Conservation (phyloP, 2,329 filamentous ascomycete genomes). For the Fusarium siculi region DNA sequence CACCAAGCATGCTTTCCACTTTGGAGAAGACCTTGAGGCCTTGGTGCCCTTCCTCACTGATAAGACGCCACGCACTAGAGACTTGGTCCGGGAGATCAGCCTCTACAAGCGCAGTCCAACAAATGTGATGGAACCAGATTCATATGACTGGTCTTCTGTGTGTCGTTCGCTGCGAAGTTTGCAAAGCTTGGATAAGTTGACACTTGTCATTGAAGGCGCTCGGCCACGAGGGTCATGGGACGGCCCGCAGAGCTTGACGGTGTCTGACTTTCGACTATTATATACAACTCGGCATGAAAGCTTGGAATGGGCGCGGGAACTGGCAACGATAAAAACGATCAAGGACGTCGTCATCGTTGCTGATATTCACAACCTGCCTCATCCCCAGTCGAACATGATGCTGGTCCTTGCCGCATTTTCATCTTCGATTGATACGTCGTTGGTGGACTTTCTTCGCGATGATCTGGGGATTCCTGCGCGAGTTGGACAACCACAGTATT, state of each 20-base stretch:
- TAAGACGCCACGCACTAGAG: slow-evolving; percentile 60
- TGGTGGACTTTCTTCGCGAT: slow-evolving; percentile 61
- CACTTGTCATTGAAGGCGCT: slow-evolving; percentile 66
- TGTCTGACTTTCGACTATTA: slow-evolving; percentile 59
- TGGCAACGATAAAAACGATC: slow-evolving; percentile 61
- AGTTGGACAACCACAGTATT: slow-evolving; percentile 39
- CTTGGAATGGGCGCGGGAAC: slow-evolving; percentile 67
- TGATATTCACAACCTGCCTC: slow-evolving; percentile 64
- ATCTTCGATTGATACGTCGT: slow-evolving; percentile 65
- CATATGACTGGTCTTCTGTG: slow-evolving; percentile 65
- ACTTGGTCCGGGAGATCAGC: slow-evolving; percentile 60
- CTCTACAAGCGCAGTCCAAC: slow-evolving; percentile 66
- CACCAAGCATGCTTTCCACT: slow-evolving; percentile 66
- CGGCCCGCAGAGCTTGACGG: slow-evolving; percentile 56
- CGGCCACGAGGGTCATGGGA: slow-evolving; percentile 63
- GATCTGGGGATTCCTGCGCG: slow-evolving; percentile 43
- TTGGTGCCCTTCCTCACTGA: slow-evolving; percentile 69
- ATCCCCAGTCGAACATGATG: slow-evolving; percentile 64
- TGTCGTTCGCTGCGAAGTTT: slow-evolving; percentile 58
- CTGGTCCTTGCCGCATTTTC: slow-evolving; percentile 69
- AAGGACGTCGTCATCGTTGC: slow-evolving; percentile 62
- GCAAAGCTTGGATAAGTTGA: slow-evolving; percentile 55
- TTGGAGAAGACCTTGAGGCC: slow-evolving; percentile 69
- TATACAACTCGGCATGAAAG: slow-evolving; percentile 58
- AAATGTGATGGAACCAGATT: slow-evolving; percentile 48